Conservation (phyloP, 306 rosid species). For the Herpetospermum pedunculosum region DNA sequence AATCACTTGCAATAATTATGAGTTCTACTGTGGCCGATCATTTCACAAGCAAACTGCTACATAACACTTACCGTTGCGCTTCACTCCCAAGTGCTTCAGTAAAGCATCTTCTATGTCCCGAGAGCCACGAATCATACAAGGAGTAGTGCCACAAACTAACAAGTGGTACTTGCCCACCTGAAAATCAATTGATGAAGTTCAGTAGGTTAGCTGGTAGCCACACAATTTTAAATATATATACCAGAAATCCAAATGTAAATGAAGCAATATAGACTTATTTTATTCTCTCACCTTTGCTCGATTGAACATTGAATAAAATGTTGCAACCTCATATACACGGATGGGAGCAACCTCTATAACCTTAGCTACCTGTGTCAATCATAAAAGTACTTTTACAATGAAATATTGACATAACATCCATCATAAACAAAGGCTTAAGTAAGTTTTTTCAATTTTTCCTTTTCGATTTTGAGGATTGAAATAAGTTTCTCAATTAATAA, state of each 20-base stretch:
- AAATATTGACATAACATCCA: slow-evolving; percentile 2
- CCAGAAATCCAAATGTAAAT: background rate
- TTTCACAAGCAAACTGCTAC: background rate
- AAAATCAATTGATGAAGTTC: slow-evolving; percentile 22
- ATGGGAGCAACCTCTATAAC: slow-evolving; percentile 84
- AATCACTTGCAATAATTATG: background rate
- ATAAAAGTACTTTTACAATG: slow-evolving; percentile 16
- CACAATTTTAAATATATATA: slow-evolving; percentile 3
- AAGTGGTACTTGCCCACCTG: slow-evolving; percentile 94
- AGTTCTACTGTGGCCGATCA: background rate
- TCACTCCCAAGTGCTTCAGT: slow-evolving; percentile 85
- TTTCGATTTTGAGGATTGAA: too few species aligned
- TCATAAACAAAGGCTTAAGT: background rate
- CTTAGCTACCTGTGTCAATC: slow-evolving; percentile 76
- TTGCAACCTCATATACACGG: slow-evolving; percentile 91
- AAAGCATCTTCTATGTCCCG: slow-evolving; percentile 84
- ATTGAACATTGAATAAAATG: slow-evolving; percentile 97
- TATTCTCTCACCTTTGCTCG: slow-evolving; percentile 57
- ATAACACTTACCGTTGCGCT: slow-evolving; percentile 65
- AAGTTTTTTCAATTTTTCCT: too few species aligned
- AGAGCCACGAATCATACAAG: slow-evolving; percentile 98
- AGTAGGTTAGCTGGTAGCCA: slow-evolving; percentile 1
- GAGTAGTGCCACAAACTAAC: slow-evolving; percentile 95
- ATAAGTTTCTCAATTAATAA: too few species aligned
- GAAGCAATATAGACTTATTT: background rate